Percentiles rank a stretch among this genome's conserved stretches.
Evolutionary conservation across 306 rosid genomes (phyloP).

Genomic region (Abrus pulchellus): DNA sequence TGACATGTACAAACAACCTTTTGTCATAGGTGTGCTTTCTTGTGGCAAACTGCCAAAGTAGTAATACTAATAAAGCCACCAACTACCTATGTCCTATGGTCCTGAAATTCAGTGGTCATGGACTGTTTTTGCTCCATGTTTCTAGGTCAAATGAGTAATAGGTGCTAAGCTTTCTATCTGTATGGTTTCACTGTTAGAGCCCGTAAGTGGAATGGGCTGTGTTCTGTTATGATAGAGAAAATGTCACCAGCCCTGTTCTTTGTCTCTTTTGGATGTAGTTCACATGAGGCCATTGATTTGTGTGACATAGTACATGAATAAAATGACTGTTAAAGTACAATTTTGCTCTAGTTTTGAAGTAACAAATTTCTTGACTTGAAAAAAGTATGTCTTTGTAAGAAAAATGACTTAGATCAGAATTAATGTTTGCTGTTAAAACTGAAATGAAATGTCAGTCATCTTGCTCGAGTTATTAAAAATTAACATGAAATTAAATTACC

Average conservation of each 20-base stretch:
- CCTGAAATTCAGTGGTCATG: conserved; percentile 1
- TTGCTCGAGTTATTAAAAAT: conserved; percentile 23
- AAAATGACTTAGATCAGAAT: conserved; percentile 10
- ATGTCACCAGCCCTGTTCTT: neutral
- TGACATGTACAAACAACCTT: conserved; percentile 81
- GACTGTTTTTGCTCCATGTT: neutral
- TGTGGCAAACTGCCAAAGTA: conserved; percentile 19
- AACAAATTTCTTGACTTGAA: neutral
- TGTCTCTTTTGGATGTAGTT: conserved; percentile 6
- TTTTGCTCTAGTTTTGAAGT: conserved; percentile 34
- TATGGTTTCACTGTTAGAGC: conserved; percentile 32
- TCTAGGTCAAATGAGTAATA: neutral
- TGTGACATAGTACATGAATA: conserved; percentile 11
- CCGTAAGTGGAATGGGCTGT: conserved; percentile 18
- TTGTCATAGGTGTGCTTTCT: conserved; percentile 81
- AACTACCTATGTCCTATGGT: neutral
- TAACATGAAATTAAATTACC: conserved; percentile 1
- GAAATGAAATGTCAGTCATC: conserved; percentile 8
- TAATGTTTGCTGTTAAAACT: neutral
- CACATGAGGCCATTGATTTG: conserved; percentile 7
- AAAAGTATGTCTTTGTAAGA: neutral
- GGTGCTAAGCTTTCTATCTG: conserved; percentile 5
- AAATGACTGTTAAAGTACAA: conserved; percentile 9
- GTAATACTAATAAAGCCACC: conserved; percentile 25
- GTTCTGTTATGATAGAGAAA: conserved; percentile 21